Base-by-base conservation (phyloP, 2,329 filamentous ascomycete species). In the Aspergillus sp. region DNA sequence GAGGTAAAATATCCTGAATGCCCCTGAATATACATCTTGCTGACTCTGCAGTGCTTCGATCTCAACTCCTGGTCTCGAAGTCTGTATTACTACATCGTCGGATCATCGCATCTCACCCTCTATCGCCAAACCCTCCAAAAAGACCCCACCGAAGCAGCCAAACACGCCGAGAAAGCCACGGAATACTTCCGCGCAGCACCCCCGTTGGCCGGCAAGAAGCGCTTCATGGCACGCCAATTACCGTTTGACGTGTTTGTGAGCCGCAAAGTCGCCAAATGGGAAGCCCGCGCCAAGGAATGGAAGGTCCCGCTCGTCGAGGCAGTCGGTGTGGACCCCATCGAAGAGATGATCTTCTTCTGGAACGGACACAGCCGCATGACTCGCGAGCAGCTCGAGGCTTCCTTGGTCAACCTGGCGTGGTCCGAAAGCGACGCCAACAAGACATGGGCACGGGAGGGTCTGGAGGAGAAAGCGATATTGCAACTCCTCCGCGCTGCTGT, bases 321-420 rank as follows among this genome's bases (percentile, higher is more conserved):
- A 0, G 76, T 94, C 7, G 90, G 90, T 0, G 77, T 88, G 3
- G 86, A 84, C 50, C 93, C 93, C 0, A 74, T 88, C 0, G 81
- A 90, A 60, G 93, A 97, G 72, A 95, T 97, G 86, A 84, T 86
- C 10, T 95, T 91, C 65, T 82, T 97, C 59, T 97, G 90, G 90
- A 90, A 88, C 61, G 91, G 90, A 0, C 83, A 82, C 58, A 91
- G 88, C 68, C 82, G 89, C 47, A 94, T 95, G 88, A 74, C 79
- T 2, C 59, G 70, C 1, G 70, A 71, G 0, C 80, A 91, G 50
- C 73, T 95, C 12, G 73, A 85, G 43, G 70, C 74, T 38, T 87
- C 83, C 0, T 64, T 88, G 33, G 68, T 64, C 1, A 77, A 78
- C n/a, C 69, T 95, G 9, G 72, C 74, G 0, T 95, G 89, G 70